Evolutionary conservation across 1,139 yeast species (phyloP), one percentile per base, ranked within the genome.

Genomic region (Suhomyces guaymorum): DNA sequence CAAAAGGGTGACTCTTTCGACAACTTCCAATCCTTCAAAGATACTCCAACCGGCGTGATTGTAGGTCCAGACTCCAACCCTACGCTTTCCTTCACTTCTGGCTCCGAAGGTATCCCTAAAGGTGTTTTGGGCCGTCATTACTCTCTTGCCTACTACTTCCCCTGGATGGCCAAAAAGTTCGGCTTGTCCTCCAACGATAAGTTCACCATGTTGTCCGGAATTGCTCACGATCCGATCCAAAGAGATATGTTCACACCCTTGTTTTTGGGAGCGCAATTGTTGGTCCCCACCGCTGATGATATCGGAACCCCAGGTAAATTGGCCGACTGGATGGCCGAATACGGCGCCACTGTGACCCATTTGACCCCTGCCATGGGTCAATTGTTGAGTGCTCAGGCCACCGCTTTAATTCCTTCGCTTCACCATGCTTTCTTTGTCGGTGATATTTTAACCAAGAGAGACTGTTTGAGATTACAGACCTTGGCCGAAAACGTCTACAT

Each of bases 331-430:
- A 89, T 94, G 95, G 80, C 84, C 24, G 80, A 75, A 43, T 79
- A 89, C 51, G 87, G 86, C 15, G 97, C 97, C 18, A 83, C 97
- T 3, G 97, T 92, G 1, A 92, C 99, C 1, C 99, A 92, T 60
- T 74, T 92, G 61, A 92, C 99, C 0, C 99, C 99, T 6, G 98
- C 98, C 4, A 92, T 94, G 98, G 99, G 99, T 43, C 99, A 92
- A 63, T 70, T 92, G 42, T 73, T 94, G 52, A 84, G 96, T 46
- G 97, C 98, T 2, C 97, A 92, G 63, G 98, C 98, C 15, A 72
- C 85, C n/a, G 82, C 95, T 5, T 82, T 85, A 39, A 85, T 94
- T 55, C 92, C 96, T 15, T 57, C 80, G 6, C 73, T 94, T 45
- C 96, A 88, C 54, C 97, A 90, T 58, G 98, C 98, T 1, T 94